These are phyloP conservation scores for Fomitopsis schrenkii DNA, from an alignment of 1,284 basidiomycete species.

Conservation along the genomic window DNA sequence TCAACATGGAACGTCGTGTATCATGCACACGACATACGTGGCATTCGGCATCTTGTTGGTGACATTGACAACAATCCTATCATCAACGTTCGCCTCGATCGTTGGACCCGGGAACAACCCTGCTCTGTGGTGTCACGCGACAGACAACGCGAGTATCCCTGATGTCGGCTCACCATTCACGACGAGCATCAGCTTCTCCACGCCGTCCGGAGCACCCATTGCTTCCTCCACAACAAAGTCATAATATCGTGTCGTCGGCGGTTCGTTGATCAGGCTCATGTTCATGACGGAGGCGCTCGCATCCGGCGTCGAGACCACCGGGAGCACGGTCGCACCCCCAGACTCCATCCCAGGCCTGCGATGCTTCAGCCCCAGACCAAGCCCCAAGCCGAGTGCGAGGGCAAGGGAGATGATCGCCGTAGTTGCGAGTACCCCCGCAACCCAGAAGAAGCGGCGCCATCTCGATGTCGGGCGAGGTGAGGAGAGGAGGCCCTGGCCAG, in stretches of 20 bases:
- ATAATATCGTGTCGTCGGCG: slow-evolving; percentile 29
- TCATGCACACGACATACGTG: slow-evolving; percentile 17
- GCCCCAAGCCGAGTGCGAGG: slow-evolving; percentile 36
- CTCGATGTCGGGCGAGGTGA: neutral
- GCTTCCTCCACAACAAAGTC: slow-evolving; percentile 30
- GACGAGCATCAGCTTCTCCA: slow-evolving; percentile 36
- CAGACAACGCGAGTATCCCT: neutral
- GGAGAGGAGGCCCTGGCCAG: neutral
- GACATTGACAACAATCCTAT: slow-evolving; percentile 38
- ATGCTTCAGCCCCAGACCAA: slow-evolving; percentile 30
- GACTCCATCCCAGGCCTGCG: slow-evolving; percentile 2
- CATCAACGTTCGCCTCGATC: slow-evolving; percentile 44
- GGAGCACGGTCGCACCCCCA: neutral
- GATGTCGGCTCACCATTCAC: slow-evolving; percentile 34
- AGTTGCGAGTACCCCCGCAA: neutral
- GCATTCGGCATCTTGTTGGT: slow-evolving; percentile 34
- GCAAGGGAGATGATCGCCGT: slow-evolving; percentile 17
- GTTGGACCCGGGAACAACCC: slow-evolving; percentile 43
- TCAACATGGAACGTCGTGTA: neutral
- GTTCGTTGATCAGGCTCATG: slow-evolving; percentile 24
- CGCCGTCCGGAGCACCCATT: slow-evolving; percentile 33
- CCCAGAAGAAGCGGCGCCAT: slow-evolving; percentile 2
- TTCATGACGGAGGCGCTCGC: slow-evolving; percentile 23
- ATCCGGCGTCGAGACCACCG: slow-evolving; percentile 15
- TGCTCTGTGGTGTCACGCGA: slow-evolving; percentile 3